Percentiles rank a stretch among this genome's conserved stretches.
These are phyloP conservation scores for Sporothrix pallida DNA, from an alignment of 2,329 filamentous ascomycete genomes.

Conservation along the genomic window DNA sequence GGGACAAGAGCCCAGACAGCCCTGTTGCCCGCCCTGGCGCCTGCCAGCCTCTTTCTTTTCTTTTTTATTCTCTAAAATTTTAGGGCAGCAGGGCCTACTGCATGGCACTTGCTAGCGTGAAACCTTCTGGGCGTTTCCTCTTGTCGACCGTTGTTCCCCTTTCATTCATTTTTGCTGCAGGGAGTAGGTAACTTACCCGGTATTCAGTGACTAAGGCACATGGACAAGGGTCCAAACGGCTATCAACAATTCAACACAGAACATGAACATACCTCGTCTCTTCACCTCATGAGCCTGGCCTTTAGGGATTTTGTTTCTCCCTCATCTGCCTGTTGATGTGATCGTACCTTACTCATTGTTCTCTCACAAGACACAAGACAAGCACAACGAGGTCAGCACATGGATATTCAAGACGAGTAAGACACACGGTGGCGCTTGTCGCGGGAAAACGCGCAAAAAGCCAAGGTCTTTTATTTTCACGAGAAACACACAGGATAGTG, in stretches of 20 bases:
- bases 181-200: not conserved
- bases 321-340: not conserved
- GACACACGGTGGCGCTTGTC: constrained; percentile 3
- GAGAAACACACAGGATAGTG: not conserved
- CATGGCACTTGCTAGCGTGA: constrained; percentile 15
- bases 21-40: not conserved
- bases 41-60: not conserved
- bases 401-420: not conserved
- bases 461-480: not conserved
- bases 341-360: too few relatives aligned
- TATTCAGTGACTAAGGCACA: not conserved
- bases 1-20: not conserved
- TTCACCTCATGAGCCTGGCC: not conserved
- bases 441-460: not conserved
- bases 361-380: too few relatives aligned
- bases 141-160: constrained; percentile 11
- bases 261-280: not conserved
- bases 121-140: constrained; percentile 16
- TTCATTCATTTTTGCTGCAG: not conserved
- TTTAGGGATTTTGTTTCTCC: not conserved
- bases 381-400: too few relatives aligned
- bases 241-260: too few relatives aligned
- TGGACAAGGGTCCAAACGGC: not conserved
- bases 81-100: not conserved
- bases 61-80: too few relatives aligned